Base-by-base conservation (phyloP, 805 yeast species). In the Metschnikowia noctiluminum region DNA sequence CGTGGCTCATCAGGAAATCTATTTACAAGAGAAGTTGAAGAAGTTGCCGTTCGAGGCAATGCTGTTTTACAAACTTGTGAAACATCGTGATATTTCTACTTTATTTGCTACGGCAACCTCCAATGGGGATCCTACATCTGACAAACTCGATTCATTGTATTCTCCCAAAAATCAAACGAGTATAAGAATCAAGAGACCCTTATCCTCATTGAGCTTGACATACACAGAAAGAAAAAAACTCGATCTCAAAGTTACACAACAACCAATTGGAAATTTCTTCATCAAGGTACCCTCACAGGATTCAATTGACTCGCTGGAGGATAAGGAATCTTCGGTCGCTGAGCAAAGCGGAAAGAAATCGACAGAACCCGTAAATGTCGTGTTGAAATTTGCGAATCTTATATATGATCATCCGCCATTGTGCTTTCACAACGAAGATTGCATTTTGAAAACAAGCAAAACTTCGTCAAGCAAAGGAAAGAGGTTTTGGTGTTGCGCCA, bases 401-500 rank as follows among this genome's bases (percentile, higher is more conserved):
- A 47, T 59, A 3, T 63, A 60, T 48, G 64, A 62, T 7, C 42
- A 52, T 13, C 65, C 68, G 7, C 71, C 71, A 1, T 31, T 40
- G 7, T 67, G 71, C 48, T 45, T 48, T 6, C 71, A 67, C 47
- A 62, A 60, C 16, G 54, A 60, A 36, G 42, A 51, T 1, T 65
- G 70, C 42, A 56, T 56, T 16, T 40, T 67, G 35, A 63, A 62
- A 48, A 67, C 71, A 7, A 64, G 70, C 49, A 49, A 59, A 31
- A 58, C 51, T 28, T 59, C 55, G 1, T 52, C 58, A n/a, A 56
- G 63, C 13, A 62, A 60, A 46, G 71, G 71, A 6, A 60, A 53
- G 35, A 65, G 61, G 46, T 67, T 64, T 41, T 67, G 71, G 71
- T 64, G 68, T 39, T 67, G 71, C 50, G 46, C 55, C 7, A 36